Base-by-base conservation (phyloP, 1,284 basidiomycete genomes). In the Papiliotrema nemorosa region DNA sequence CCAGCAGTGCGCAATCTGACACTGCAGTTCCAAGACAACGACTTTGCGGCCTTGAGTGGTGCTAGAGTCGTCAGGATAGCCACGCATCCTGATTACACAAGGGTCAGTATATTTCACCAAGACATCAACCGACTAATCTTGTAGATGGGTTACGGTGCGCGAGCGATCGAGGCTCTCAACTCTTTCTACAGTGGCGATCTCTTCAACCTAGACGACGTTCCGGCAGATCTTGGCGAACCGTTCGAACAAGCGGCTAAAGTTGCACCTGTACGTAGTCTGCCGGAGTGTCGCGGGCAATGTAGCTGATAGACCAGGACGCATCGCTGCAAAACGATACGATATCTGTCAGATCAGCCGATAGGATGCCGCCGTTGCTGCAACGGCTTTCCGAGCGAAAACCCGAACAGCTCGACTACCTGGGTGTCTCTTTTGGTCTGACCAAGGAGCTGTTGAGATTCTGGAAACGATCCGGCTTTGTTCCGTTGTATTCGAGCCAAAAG, bases 81-180 rank as follows among this genome's bases (percentile, higher is more conserved):
- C 26, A 92, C 89, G n/a, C 91, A 97, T 75, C 94, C 94, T 0
- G 93, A 97, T 70, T 96, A 96, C 67, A 84, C 87, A 26, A 85
- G 82, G 61, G 88, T 89, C 59, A 66, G 86, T 21, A 22, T 21
- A 18, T 16, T 34, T 42, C 24, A 37, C n/a, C 13, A 16, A 50
- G 29, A 31, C 9, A 24, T 33, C 27, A 54, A 13, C 45, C 54
- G 9, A 50, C 47, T 16, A 43, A 52, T 49, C 54, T 20, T 47
- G 5, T 67, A 91, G 86, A 97, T 97, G 93, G 96, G 96, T 4
- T 98, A 98, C 67, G 96, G 96, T 13, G 84, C 87, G n/a, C 82
- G 92, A 36, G 91, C 94, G 0, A 75, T 99, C 44, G 81, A 93
- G 63, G 85, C 86, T 0, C 78, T 98, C 45, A 88, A 91, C 64